phyloP scores from a whole-genome alignment of 768 basidiomycete genomes.

The Leccinum subgranulosum region DNA sequence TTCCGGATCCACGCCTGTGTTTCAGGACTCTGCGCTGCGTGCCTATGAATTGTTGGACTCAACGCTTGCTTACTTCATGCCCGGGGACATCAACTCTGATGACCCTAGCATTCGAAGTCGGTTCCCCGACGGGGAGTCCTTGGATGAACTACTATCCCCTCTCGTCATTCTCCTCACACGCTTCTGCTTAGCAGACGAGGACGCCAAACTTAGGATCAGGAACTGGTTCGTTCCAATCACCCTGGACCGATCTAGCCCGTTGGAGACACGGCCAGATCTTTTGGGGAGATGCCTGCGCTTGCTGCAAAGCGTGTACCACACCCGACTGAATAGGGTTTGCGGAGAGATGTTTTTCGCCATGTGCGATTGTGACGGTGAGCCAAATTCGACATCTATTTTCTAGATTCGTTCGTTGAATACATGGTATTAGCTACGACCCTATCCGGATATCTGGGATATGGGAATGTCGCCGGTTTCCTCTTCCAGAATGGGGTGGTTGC shows the following conservation, averaged over 20 bases:
- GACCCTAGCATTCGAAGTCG: conserved; percentile 54
- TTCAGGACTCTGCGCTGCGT: conserved; percentile 54
- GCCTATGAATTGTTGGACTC: conserved; percentile 67
- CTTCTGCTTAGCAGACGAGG: conserved; percentile 63
- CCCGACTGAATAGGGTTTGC: conserved; percentile 66
- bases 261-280: conserved; percentile 71
- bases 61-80: conserved; percentile 60
- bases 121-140: conserved; percentile 40
- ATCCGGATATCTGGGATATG: conserved; percentile 84
- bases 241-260: conserved; percentile 72
- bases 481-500: conserved; percentile 86
- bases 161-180: conserved; percentile 72
- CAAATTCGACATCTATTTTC: not conserved
- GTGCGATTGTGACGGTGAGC: conserved; percentile 71
- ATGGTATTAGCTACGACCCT: conserved; percentile 56
- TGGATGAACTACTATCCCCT: conserved; percentile 80
- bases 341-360: conserved; percentile 88
- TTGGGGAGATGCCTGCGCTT: conserved; percentile 81
- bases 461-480: conserved; percentile 92
- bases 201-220: conserved; percentile 51
- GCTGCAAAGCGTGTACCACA: conserved; percentile 70
- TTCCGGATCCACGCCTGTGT: conserved; percentile 36
- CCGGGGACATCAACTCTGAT: conserved; percentile 61
- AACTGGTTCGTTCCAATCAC: conserved; percentile 73
- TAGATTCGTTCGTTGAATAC: not conserved